Percentiles rank a stretch among this genome's conserved stretches.
phyloP scores from a whole-genome alignment of 495 filamentous ascomycete genomes.

The Penicillium cosmopolitanum region DNA sequence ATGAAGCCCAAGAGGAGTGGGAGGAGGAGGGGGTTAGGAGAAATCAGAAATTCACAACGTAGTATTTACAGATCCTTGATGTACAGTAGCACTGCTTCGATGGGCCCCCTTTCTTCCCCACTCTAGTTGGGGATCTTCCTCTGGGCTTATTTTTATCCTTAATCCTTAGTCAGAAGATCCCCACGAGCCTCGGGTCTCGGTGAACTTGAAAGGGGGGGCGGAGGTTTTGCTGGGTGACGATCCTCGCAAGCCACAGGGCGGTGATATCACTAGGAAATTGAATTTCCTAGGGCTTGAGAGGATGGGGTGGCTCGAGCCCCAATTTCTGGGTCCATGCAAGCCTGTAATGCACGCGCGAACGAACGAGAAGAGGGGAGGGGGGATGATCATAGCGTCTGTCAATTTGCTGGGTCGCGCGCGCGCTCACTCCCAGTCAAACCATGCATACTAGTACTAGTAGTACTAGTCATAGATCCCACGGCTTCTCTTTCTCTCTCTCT shows the following conservation, averaged over 20 bases:
- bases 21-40: background rate
- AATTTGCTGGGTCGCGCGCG: too few relatives aligned
- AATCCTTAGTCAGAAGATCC: constrained; percentile 16
- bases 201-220: constrained; percentile 15
- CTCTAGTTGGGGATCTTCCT: constrained; percentile 23
- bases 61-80: constrained; percentile 9
- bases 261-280: constrained; percentile 12
- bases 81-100: constrained; percentile 6
- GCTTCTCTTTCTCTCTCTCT: background rate
- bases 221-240: constrained; percentile 12
- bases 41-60: constrained; percentile 3
- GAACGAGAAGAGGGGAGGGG: background rate
- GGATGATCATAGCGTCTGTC: constrained; percentile 6
- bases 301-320: constrained; percentile 12
- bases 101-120: constrained; percentile 19
- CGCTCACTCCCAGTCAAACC: too few relatives aligned
- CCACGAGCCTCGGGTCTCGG: constrained; percentile 23
- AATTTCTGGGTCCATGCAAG: background rate
- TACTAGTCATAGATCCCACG: too few relatives aligned
- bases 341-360: background rate
- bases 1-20: background rate
- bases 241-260: constrained; percentile 24
- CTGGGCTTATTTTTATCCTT: constrained; percentile 24
- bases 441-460: background rate
- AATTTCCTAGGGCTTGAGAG: constrained; percentile 17